A percentile compares a stretch with the other conserved stretches of the same genome.
Conservation (phyloP, 108 stramenopile species). For the Parmales sp. region DNA sequence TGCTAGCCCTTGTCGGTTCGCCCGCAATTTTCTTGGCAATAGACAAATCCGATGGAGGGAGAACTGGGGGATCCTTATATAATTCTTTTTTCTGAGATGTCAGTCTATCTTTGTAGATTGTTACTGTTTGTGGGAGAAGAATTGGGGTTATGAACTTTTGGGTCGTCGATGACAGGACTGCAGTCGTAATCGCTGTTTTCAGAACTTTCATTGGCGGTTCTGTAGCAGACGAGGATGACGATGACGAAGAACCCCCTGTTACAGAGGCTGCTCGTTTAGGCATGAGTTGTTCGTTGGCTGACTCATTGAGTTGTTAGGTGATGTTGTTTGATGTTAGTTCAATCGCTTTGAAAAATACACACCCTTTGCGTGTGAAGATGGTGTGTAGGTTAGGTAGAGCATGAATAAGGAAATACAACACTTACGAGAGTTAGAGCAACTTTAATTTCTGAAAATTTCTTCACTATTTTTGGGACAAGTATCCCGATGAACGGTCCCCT, state of each 20-base stretch:
- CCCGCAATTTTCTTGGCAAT: constrained; percentile 28
- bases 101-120: constrained; percentile 43
- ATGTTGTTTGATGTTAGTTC: background rate
- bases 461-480: background rate
- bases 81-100: constrained; percentile 55
- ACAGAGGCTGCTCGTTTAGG: too few species aligned
- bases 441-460: background rate
- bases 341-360: background rate
- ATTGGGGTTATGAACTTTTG: too few species aligned
- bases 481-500: background rate
- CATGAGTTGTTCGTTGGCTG: too few species aligned
- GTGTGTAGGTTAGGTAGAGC: too few species aligned
- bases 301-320: too few species aligned
- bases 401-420: background rate
- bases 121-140: constrained; percentile 34
- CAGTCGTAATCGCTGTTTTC: too few species aligned
- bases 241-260: too few species aligned
- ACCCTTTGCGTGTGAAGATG: background rate
- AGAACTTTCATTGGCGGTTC: too few species aligned
- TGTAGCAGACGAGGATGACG: too few species aligned
- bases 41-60: constrained; percentile 42
- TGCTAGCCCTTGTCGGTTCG: constrained; percentile 38
- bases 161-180: too few species aligned
- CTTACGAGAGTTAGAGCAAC: background rate
- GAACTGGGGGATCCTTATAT: constrained; percentile 68